Percentiles rank a stretch among this genome's conserved stretches.
These are phyloP conservation scores for Trifolium repens DNA, from an alignment of 306 rosid species.

Conservation along the genomic window DNA sequence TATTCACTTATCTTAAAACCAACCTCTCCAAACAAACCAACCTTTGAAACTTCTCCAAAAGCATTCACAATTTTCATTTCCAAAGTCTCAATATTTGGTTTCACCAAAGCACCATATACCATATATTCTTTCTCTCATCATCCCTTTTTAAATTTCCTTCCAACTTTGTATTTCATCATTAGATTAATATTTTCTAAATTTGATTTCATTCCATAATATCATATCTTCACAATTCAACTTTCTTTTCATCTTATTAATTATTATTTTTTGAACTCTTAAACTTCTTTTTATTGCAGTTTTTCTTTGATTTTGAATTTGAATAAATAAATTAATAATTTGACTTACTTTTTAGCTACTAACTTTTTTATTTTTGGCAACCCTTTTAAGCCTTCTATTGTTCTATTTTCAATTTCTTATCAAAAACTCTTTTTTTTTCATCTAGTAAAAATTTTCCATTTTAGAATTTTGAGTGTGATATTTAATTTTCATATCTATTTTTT, in stretches of 20 bases:
- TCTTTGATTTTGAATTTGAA: conserved; percentile 38
- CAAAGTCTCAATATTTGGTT: conserved; percentile 38
- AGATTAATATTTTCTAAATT: conserved; percentile 20
- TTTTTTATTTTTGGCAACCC: conserved; percentile 11
- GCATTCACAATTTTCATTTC: conserved; percentile 21
- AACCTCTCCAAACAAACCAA: conserved; percentile 30
- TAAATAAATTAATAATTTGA: conserved; percentile 6
- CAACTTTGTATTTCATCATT: conserved; percentile 39
- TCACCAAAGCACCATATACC: background rate
- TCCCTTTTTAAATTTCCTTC: background rate
- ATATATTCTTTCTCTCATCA: conserved; percentile 11
- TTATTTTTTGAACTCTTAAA: conserved; percentile 15
- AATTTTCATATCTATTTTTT: background rate
- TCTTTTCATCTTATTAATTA: background rate
- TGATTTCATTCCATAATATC: conserved; percentile 19
- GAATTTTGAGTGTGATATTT: conserved; percentile 18
- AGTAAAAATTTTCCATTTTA: background rate
- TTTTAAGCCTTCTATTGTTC: conserved; percentile 20
- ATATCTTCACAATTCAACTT: conserved; percentile 26
- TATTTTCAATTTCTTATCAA: background rate
- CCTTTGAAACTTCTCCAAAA: conserved; percentile 39
- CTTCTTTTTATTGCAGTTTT: conserved; percentile 32
- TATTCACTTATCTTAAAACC: conserved; percentile 9
- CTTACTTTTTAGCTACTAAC: conserved; percentile 8
- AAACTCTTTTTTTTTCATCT: background rate